Conservation (phyloP, 2,329 filamentous ascomycete species). For the Neopestalotiopsis rosae region DNA sequence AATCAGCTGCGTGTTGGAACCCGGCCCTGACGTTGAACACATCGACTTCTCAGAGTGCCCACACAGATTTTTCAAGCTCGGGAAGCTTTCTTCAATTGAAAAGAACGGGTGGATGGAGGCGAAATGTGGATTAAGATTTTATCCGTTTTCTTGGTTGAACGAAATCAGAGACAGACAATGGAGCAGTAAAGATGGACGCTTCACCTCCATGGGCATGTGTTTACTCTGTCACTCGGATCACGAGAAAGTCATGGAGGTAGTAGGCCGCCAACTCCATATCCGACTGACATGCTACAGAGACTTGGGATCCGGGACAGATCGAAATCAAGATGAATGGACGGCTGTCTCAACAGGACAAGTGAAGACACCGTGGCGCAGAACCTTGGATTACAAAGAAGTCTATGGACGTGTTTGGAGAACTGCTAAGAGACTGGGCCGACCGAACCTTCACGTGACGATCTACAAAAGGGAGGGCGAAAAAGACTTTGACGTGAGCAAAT, state of each 20-base stretch:
- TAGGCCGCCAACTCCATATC: neutral
- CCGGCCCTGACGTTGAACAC: neutral
- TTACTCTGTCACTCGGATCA: neutral
- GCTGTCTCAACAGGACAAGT: neutral
- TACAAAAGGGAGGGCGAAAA: neutral
- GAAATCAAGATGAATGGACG: neutral
- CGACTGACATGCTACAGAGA: slow-evolving; percentile 5
- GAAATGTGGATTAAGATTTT: neutral
- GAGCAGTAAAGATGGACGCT: neutral
- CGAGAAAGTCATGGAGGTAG: neutral
- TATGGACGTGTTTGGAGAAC: neutral
- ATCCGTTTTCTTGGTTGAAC: neutral
- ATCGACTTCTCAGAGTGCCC: neutral
- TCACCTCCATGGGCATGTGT: neutral
- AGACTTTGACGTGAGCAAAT: neutral
- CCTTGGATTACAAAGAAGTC: neutral
- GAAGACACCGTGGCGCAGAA: neutral
- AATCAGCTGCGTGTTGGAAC: neutral
- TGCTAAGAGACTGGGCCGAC: neutral
- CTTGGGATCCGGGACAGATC: neutral
- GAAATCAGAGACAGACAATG: neutral
- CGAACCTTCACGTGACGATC: neutral
- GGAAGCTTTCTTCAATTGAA: neutral
- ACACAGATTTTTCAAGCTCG: neutral
- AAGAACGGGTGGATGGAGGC: neutral